Evolutionary conservation across 805 yeast species (phyloP), one percentile per base, ranked within the genome.

Genomic region (Ogataea chonburiensis): DNA sequence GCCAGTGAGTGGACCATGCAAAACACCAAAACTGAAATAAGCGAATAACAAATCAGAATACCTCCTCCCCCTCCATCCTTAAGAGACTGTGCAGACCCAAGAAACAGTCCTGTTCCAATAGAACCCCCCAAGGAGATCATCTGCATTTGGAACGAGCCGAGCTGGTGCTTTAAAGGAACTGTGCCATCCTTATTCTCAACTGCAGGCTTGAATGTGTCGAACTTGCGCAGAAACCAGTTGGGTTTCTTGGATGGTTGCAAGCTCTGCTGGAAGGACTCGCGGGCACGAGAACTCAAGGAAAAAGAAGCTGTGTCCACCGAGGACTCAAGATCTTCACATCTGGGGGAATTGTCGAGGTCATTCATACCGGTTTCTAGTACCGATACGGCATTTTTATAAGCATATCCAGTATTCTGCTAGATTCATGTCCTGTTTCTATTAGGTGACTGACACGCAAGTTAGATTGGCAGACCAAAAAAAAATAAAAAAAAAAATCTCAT

Each of bases 41-140:
- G 59, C 15, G 58, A 47, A 66, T 79, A 73, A 43, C 75, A 79
- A 26, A 79, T 72, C 33, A 80, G 66, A 22, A 80, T 56, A 21
- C 81, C 73, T 3, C 78, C 84, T 5, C 85, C 82, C 26, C 87
- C 87, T 51, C 82, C 82, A 13, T 70, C 66, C 22, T 56, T 55
- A 42, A 81, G 63, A 1, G 83, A 75, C 27, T 70, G 60, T 36
- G 85, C 86, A 3, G 82, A 71, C 40, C 84, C 85, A 36, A 80
- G 73, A 44, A 81, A 78, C 38, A 80, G 60, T 53, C 87, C 86
- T 0, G 85, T 78, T 41, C 86, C 86, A 24, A 80, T 74, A 26
- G 80, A 70, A 29, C 83, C 79, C 24, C 85, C 85, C 28, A 81
- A 75, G 22, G 86, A 78, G 43, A 81, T 72, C 74, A 81, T 77